phyloP scores from a whole-genome alignment of 176 grass and related monocot genomes.

The Musa schizocarpa region DNA sequence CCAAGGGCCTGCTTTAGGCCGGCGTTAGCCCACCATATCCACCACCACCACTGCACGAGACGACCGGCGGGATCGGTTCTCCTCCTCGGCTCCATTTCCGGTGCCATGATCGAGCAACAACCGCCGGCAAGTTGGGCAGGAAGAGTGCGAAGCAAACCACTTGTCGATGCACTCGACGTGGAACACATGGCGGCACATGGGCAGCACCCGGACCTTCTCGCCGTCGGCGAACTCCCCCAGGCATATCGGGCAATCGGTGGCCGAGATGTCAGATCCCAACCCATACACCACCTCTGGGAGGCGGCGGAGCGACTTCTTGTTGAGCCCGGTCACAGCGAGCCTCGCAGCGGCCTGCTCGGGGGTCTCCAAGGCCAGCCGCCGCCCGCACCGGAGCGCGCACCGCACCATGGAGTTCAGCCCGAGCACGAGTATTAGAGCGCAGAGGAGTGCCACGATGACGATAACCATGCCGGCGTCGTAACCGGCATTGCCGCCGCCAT shows the following conservation, averaged over 20 bases:
- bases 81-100: background rate
- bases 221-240: constrained; percentile 76
- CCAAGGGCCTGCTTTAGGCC: background rate
- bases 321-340: constrained; percentile 24
- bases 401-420: constrained; percentile 58
- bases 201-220: constrained; percentile 74
- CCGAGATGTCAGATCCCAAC: background rate
- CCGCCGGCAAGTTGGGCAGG: constrained; percentile 74
- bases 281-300: constrained; percentile 64
- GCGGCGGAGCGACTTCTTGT: constrained; percentile 44
- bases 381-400: constrained; percentile 51
- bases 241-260: constrained; percentile 69
- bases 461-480: constrained; percentile 90
- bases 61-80: background rate
- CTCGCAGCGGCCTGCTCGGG: background rate
- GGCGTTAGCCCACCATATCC: background rate
- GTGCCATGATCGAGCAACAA: constrained; percentile 35
- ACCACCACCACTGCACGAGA: background rate
- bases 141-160: constrained; percentile 61
- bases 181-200: constrained; percentile 65
- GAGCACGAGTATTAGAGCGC: constrained; percentile 55
- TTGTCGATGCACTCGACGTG: constrained; percentile 79
- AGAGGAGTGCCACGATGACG: constrained; percentile 72
- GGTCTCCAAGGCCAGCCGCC: constrained; percentile 16
- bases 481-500: constrained; percentile 22